Conservation (phyloP, 2,329 filamentous ascomycete species). For the Pseudocercospora pini-densiflorae region DNA sequence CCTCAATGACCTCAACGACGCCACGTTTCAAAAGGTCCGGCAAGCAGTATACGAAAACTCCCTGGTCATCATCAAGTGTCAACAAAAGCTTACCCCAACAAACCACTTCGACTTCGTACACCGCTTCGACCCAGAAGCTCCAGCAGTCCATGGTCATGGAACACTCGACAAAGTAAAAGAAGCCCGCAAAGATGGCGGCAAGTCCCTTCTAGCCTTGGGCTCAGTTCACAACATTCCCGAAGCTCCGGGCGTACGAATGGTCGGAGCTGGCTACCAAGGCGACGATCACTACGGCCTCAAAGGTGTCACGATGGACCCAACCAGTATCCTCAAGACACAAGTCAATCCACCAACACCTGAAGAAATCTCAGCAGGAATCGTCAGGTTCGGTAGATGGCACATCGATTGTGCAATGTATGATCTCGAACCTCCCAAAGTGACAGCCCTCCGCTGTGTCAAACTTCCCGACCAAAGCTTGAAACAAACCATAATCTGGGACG, state of each 20-base stretch:
- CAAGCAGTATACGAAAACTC: constrained; percentile 69
- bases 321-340: constrained; percentile 9
- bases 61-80: constrained; percentile 72
- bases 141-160: constrained; percentile 67
- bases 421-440: constrained; percentile 11
- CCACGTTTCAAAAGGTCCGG: constrained; percentile 51
- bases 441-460: constrained; percentile 3
- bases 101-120: constrained; percentile 75
- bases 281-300: constrained; percentile 9
- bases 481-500: constrained; percentile 4
- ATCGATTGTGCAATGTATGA: constrained; percentile 12
- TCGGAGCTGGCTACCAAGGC: constrained; percentile 6
- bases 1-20: not conserved
- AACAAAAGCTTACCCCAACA: constrained; percentile 65
- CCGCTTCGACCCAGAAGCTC: constrained; percentile 69
- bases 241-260: constrained; percentile 9
- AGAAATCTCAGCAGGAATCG: not conserved
- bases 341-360: not conserved
- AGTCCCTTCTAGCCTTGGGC: not conserved
- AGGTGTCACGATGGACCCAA: constrained; percentile 6
- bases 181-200: constrained; percentile 5
- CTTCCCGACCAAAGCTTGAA: not conserved
- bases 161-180: constrained; percentile 4
- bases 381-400: constrained; percentile 7
- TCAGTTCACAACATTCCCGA: constrained; percentile 7